A percentile compares a stretch with the other conserved stretches of the same genome.
Conservation (phyloP, 192 early-diverging fungal species). For the Umbelopsis ramanniana region DNA sequence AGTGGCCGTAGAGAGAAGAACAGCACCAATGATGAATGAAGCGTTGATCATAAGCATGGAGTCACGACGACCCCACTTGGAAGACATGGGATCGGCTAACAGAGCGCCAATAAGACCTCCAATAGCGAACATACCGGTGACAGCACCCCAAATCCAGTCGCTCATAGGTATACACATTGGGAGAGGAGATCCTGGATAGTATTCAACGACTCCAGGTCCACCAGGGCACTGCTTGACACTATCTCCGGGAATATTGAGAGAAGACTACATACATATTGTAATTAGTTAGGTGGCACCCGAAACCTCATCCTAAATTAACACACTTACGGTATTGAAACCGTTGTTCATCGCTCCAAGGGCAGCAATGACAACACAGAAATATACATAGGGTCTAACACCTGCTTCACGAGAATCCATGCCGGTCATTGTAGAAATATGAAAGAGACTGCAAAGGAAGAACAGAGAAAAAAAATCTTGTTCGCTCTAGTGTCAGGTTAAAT, state of each 20-base stretch:
- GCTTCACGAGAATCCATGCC: slow-evolving; percentile 31
- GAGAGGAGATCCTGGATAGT: slow-evolving; percentile 34
- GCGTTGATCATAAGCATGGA: slow-evolving; percentile 54
- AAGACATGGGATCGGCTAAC: slow-evolving; percentile 59
- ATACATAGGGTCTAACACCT: slow-evolving; percentile 21
- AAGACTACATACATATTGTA: not conserved
- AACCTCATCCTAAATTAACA: not conserved
- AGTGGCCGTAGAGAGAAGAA: slow-evolving; percentile 39
- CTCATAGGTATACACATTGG: slow-evolving; percentile 40
- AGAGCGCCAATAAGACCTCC: slow-evolving; percentile 73
- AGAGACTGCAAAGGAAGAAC: not conserved
- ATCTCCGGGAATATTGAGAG: slow-evolving; percentile 60
- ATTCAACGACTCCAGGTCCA: slow-evolving; percentile 17
- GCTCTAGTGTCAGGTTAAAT: not conserved
- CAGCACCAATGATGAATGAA: slow-evolving; percentile 47
- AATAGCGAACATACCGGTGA: slow-evolving; percentile 59
- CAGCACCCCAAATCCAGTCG: slow-evolving; percentile 55
- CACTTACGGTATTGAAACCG: slow-evolving; percentile 36
- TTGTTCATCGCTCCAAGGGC: slow-evolving; percentile 36
- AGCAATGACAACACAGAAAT: slow-evolving; percentile 33
- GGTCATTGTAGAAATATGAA: slow-evolving; percentile 5
- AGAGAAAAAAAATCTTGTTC: not conserved
- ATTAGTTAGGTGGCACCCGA: not conserved
- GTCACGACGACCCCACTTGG: slow-evolving; percentile 65
- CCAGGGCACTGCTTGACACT: slow-evolving; percentile 57